phyloP scores from a whole-genome alignment of 176 grass and related monocot genomes.

The Aegilops umbellulata region DNA sequence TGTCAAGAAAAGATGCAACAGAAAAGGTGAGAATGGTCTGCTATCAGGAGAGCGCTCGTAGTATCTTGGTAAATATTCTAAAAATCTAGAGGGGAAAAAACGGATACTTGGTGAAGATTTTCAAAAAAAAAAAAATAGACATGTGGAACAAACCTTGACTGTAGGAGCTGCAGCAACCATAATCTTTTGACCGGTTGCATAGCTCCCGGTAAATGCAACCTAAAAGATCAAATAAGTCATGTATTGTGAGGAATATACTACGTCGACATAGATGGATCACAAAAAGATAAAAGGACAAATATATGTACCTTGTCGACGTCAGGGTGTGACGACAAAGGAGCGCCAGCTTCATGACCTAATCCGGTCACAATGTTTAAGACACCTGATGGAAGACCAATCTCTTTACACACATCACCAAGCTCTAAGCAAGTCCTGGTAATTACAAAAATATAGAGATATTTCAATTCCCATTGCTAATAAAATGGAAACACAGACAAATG shows the following conservation, averaged over 20 bases:
- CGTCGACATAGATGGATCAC: background rate
- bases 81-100: background rate
- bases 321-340: slow-evolving; percentile 91
- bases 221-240: slow-evolving; percentile 43
- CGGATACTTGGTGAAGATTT: background rate
- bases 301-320: slow-evolving; percentile 74
- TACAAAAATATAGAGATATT: slow-evolving; percentile 15
- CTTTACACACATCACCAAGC: slow-evolving; percentile 90
- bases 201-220: slow-evolving; percentile 95
- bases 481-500: slow-evolving; percentile 12
- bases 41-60: background rate
- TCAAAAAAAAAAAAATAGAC: background rate
- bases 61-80: background rate
- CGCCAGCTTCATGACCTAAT: slow-evolving; percentile 90
- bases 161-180: slow-evolving; percentile 84
- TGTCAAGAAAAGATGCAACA: slow-evolving; percentile 46
- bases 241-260: slow-evolving; percentile 2
- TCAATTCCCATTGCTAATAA: slow-evolving; percentile 6
- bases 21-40: background rate
- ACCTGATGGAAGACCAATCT: slow-evolving; percentile 85
- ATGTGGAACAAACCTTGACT: slow-evolving; percentile 70
- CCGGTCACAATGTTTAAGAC: slow-evolving; percentile 91
- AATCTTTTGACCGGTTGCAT: slow-evolving; percentile 85
- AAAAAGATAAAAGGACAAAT: background rate
- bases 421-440: slow-evolving; percentile 93